These are phyloP conservation scores for Phymatotrichopsis omnivora DNA, from an alignment of 2,329 filamentous ascomycete species.

Conservation along the genomic window DNA sequence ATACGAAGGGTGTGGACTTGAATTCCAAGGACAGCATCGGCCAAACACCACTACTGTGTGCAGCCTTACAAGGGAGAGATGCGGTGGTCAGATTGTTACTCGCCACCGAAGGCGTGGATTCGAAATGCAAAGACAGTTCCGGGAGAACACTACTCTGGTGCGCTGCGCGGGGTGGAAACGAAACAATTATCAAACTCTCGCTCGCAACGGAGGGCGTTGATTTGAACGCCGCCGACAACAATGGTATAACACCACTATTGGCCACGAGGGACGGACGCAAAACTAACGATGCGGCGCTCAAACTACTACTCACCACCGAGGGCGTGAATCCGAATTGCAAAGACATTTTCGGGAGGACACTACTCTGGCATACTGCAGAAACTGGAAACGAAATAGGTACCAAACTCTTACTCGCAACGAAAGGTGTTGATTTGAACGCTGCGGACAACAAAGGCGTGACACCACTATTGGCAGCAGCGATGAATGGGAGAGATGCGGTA, in stretches of 20 bases:
- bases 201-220: constrained; percentile 17
- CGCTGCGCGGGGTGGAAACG: constrained; percentile 23
- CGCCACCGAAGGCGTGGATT: constrained; percentile 11
- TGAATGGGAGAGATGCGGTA: constrained; percentile 20
- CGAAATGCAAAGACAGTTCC: constrained; percentile 18
- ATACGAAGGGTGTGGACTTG: constrained; percentile 16
- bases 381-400: constrained; percentile 9
- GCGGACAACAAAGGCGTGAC: constrained; percentile 15
- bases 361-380: constrained; percentile 5
- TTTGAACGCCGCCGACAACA: constrained; percentile 25
- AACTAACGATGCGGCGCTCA: constrained; percentile 28
- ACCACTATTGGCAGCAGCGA: constrained; percentile 20
- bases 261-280: too few relatives aligned
- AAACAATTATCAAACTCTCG: constrained; percentile 21
- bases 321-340: too few relatives aligned
- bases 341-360: too few relatives aligned
- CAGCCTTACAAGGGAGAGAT: constrained; percentile 24
- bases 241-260: constrained; percentile 28
- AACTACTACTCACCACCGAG: too few relatives aligned
- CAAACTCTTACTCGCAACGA: constrained; percentile 1
- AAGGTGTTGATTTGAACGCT: constrained; percentile 9
- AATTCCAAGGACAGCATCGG: constrained; percentile 23
- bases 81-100: constrained; percentile 24
- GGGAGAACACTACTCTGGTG: constrained; percentile 25
- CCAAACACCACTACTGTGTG: constrained; percentile 25